Conservation (phyloP, 345 rosid genomes). For the Brassica juncea region DNA sequence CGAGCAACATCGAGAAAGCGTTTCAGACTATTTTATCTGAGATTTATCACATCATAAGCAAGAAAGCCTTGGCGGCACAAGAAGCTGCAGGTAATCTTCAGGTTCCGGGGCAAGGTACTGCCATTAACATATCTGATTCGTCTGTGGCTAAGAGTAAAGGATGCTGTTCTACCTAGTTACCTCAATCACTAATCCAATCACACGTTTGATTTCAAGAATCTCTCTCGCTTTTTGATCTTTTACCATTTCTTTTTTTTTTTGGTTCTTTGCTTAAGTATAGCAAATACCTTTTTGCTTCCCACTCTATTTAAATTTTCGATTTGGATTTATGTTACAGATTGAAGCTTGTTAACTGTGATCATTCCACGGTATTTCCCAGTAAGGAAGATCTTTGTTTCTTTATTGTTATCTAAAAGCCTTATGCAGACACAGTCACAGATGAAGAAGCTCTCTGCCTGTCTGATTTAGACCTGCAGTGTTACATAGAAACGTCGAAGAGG, state of each 20-base stretch:
- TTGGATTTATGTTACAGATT: slow-evolving; percentile 2
- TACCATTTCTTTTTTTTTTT: neutral
- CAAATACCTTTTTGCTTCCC: slow-evolving; percentile 13
- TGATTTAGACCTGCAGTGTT: no score
- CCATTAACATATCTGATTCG: slow-evolving; percentile 58
- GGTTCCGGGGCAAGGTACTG: slow-evolving; percentile 65
- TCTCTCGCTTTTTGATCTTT: neutral
- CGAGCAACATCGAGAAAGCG: slow-evolving; percentile 68
- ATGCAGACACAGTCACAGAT: neutral
- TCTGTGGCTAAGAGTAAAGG: slow-evolving; percentile 53
- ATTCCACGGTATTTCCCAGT: neutral
- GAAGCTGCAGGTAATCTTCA: slow-evolving; percentile 54
- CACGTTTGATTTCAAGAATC: slow-evolving; percentile 15
- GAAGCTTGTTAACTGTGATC: slow-evolving; percentile 21
- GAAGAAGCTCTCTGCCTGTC: neutral
- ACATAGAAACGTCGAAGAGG: no score
- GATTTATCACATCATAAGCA: slow-evolving; percentile 71
- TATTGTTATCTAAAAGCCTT: neutral
- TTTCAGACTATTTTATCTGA: slow-evolving; percentile 63
- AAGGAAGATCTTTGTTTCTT: neutral
- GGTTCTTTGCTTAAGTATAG: slow-evolving; percentile 23
- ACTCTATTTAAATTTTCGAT: neutral
- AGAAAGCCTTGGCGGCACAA: slow-evolving; percentile 71
- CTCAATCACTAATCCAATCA: slow-evolving; percentile 19
- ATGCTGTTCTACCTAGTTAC: slow-evolving; percentile 59